phyloP scores from a whole-genome alignment of 331 rosid species.

The Stylosanthes scabra region DNA sequence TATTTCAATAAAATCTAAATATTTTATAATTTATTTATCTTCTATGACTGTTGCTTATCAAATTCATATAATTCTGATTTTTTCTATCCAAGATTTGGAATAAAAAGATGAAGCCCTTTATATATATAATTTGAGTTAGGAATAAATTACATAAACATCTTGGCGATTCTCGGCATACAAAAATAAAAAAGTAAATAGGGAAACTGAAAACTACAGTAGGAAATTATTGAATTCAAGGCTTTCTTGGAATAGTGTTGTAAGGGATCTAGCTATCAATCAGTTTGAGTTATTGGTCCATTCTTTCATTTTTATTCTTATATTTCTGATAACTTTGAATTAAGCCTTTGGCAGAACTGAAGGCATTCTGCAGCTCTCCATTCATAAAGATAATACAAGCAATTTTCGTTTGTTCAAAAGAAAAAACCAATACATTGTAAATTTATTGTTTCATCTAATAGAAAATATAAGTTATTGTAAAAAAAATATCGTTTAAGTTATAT shows the following conservation, averaged over 20 bases:
- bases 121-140: slow-evolving; percentile 46
- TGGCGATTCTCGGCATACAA: slow-evolving; percentile 82
- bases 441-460: no score
- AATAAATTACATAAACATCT: slow-evolving; percentile 78
- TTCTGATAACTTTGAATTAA: slow-evolving; percentile 24
- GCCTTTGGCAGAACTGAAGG: slow-evolving; percentile 29
- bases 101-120: no score
- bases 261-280: slow-evolving; percentile 10
- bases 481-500: no score
- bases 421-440: neutral
- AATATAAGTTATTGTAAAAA: no score
- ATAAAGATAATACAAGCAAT: neutral
- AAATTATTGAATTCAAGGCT: slow-evolving; percentile 5
- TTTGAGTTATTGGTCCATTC: slow-evolving; percentile 44
- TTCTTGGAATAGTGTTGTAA: neutral
- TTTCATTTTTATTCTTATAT: slow-evolving; percentile 45
- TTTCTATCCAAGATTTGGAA: no score
- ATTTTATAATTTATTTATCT: no score
- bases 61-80: no score
- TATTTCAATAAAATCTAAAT: no score
- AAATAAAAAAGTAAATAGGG: slow-evolving; percentile 57
- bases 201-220: slow-evolving; percentile 4
- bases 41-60: no score
- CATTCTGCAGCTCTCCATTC: slow-evolving; percentile 21
- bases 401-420: neutral